Conservation (phyloP, 2,329 filamentous ascomycete species). For the Nemania serpens region DNA sequence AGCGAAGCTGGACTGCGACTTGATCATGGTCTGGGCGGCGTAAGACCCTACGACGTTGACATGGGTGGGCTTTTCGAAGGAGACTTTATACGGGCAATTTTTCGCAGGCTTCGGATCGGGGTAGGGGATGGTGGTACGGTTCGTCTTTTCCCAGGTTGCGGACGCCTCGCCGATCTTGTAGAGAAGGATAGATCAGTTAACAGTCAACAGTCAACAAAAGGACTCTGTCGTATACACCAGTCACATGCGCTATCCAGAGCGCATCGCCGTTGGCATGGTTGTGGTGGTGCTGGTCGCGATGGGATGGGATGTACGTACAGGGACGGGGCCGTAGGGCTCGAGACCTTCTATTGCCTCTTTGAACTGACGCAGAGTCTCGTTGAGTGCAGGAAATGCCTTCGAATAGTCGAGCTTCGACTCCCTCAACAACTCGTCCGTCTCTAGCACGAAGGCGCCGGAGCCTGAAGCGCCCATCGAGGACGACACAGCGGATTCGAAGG, state of each 20-base stretch:
- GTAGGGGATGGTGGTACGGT: conserved; percentile 78
- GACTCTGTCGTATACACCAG: neutral
- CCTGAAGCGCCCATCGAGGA: conserved; percentile 45
- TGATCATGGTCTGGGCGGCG: conserved; percentile 73
- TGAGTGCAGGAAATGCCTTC: conserved; percentile 53
- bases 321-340: conserved; percentile 53
- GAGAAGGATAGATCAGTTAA: neutral
- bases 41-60: conserved; percentile 92
- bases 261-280: neutral
- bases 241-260: neutral
- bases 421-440: conserved; percentile 63
- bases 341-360: conserved; percentile 59
- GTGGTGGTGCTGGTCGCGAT: neutral
- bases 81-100: conserved; percentile 80
- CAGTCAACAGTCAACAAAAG: neutral
- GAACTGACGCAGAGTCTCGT: conserved; percentile 55
- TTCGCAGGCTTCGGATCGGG: conserved; percentile 77
- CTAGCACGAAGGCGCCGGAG: conserved; percentile 61
- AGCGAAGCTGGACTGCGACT: conserved; percentile 60
- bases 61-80: conserved; percentile 74
- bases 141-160: conserved; percentile 67
- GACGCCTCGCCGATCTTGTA: conserved; percentile 69
- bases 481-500: conserved; percentile 48
- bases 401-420: conserved; percentile 59
- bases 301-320: conserved; percentile 47